Base-by-base conservation (phyloP, 345 rosid species). In the Arabidopsis arenosa region DNA sequence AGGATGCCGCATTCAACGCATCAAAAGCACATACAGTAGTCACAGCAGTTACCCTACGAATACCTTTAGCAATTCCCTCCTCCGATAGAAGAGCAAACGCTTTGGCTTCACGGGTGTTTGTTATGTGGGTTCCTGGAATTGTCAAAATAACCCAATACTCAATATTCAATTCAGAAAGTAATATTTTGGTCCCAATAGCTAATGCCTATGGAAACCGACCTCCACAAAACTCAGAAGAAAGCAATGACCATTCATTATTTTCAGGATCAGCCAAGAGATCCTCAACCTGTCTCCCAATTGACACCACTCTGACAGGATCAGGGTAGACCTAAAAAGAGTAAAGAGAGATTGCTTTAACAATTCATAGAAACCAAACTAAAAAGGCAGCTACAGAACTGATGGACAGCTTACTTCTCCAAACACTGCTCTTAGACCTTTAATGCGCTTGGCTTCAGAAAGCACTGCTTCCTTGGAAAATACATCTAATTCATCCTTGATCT, bases 1-100 rank as follows among this genome's bases (percentile, higher is more conserved):
- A 68, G 14, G 75, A 70, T 14, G 97, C 98, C 66, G 69, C 54
- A 49, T 88, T 82, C 74, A 89, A 62, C 36, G 99, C 98, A 66
- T 88, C 83, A 77, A 84, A 84, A 75, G 97, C 99, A 80, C 73
- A 63, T 55, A 86, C 94, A 70, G 93, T 80, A 2, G 99, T 96
- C 55, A 91, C 93, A 63, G 96, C 99, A 80, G 97, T 90, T 81
- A 96, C 82, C 78, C 98, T 87, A 49, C 97, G 70, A 39, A 96
- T 79, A 72, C 98, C 97, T 86, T 89, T 93, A 56, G 96, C 96
- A 81, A 96, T 90, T 45, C 94, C 98, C 86, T 96, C 97, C 87
- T 96, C 96, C 1, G 97, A 87, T 67, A 93, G 80, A 82, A 96
- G 93, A 82, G 96, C 99, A 73, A 96, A 96, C 39, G 91, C 93